A percentile compares a stretch with the other conserved stretches of the same genome.
Conservation (phyloP, 2,329 filamentous ascomycete species). For the Aspergillus eucalypticola region DNA sequence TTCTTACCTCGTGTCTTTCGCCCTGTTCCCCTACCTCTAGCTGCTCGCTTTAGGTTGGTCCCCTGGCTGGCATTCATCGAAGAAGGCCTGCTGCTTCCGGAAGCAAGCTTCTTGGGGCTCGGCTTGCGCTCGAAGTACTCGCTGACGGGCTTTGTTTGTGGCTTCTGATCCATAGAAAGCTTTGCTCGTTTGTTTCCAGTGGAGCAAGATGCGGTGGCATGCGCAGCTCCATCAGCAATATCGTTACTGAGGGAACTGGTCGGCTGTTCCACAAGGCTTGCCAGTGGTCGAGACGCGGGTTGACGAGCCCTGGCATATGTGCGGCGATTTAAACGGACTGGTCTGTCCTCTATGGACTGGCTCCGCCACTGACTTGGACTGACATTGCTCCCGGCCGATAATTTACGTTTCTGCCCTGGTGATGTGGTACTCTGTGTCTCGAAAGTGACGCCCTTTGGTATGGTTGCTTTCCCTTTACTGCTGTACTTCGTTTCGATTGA, state of each 20-base stretch:
- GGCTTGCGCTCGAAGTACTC: constrained; percentile 29
- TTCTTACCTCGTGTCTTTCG: constrained; percentile 33
- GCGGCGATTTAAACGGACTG: constrained; percentile 13
- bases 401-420: constrained; percentile 9
- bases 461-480: constrained; percentile 5
- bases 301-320: constrained; percentile 24
- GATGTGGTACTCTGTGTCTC: constrained; percentile 6
- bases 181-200: constrained; percentile 19
- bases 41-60: constrained; percentile 9
- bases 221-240: background rate
- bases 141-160: constrained; percentile 19
- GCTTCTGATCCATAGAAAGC: constrained; percentile 6
- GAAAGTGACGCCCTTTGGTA: constrained; percentile 31
- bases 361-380: background rate
- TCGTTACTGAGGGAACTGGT: constrained; percentile 3
- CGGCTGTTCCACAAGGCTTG: background rate
- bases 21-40: constrained; percentile 10
- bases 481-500: background rate
- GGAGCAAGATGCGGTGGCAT: background rate
- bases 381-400: background rate
- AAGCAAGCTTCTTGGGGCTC: constrained; percentile 33
- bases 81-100: constrained; percentile 28
- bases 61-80: constrained; percentile 15
- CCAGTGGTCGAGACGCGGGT: background rate
- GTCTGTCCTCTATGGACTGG: background rate